These are phyloP conservation scores for Metarhizium rileyi DNA, from an alignment of 2,329 filamentous ascomycete species.

Conservation along the genomic window DNA sequence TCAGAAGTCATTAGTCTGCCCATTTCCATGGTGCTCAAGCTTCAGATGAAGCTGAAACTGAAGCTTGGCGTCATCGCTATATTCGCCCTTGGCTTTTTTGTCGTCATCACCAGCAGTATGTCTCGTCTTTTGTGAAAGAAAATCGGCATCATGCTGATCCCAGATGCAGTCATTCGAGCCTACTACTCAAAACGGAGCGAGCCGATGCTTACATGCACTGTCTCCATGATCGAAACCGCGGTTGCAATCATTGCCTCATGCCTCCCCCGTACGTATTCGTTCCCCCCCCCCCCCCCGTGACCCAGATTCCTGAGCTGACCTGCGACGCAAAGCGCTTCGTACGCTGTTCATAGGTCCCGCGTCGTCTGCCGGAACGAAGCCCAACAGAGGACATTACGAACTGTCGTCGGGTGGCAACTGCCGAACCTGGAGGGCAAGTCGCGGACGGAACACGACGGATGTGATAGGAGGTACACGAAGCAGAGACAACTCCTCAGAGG, in stretches of 20 bases:
- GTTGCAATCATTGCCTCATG: conserved; percentile 30
- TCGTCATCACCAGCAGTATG: conserved; percentile 21
- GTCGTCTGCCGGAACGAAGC: neutral
- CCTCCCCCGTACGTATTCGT: conserved; percentile 19
- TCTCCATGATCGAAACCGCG: conserved; percentile 27
- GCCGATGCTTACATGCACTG: conserved; percentile 27
- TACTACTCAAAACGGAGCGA: conserved; percentile 23
- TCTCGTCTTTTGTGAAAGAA: neutral
- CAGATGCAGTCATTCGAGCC: conserved; percentile 19
- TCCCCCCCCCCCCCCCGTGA: neutral
- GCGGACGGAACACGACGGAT: neutral
- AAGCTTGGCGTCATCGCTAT: conserved; percentile 22
- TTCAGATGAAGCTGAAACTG: conserved; percentile 23
- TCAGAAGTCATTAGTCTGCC: conserved; percentile 20
- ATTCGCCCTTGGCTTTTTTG: conserved; percentile 22
- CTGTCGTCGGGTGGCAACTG: neutral
- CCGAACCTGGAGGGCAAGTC: neutral
- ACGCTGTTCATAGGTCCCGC: neutral
- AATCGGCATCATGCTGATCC: neutral
- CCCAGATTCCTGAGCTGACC: neutral
- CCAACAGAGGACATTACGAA: neutral
- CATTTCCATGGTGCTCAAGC: conserved; percentile 24
- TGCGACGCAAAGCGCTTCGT: neutral
- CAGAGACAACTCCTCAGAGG: neutral
- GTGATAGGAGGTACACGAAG: neutral